These are phyloP conservation scores for Trametes polyzona DNA, from an alignment of 1,284 basidiomycete species.

Conservation along the genomic window DNA sequence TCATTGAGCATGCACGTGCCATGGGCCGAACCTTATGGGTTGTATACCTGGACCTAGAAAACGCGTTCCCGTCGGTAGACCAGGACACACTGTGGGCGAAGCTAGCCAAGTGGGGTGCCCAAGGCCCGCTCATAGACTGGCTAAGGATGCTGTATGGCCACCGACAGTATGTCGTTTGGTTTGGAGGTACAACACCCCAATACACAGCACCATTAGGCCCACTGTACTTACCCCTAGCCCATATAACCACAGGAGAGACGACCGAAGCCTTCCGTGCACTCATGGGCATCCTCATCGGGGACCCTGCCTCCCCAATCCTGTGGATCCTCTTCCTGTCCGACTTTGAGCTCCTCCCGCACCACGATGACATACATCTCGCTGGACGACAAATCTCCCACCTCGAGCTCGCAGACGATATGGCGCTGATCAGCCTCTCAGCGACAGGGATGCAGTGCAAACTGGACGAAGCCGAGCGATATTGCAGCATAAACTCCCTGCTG, in stretches of 20 bases:
- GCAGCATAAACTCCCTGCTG: slow-evolving; percentile 30
- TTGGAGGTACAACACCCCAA: too few species aligned
- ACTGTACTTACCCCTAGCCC: too few species aligned
- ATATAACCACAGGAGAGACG: too few species aligned
- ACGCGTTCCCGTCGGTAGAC: slow-evolving; percentile 41
- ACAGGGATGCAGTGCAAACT: slow-evolving; percentile 33
- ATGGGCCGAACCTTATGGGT: slow-evolving; percentile 28
- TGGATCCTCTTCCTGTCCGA: slow-evolving; percentile 40
- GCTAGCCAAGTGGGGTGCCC: slow-evolving; percentile 24
- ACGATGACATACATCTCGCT: slow-evolving; percentile 27
- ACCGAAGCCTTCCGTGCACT: slow-evolving; percentile 30
- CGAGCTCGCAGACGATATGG: slow-evolving; percentile 38
- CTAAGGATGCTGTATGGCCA: slow-evolving; percentile 31
- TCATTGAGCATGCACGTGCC: slow-evolving; percentile 31
- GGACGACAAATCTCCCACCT: slow-evolving; percentile 28
- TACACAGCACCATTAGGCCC: too few species aligned
- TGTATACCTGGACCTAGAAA: slow-evolving; percentile 36
- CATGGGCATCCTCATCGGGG: slow-evolving; percentile 36
- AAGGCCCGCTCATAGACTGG: slow-evolving; percentile 39
- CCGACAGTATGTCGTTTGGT: slow-evolving; percentile 33
- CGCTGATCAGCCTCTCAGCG: slow-evolving; percentile 29
- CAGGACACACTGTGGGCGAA: slow-evolving; percentile 37
- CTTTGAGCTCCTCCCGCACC: slow-evolving; percentile 12
- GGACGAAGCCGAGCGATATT: slow-evolving; percentile 25
- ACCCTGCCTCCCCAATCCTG: slow-evolving; percentile 37